Evolutionary conservation across 768 basidiomycete species (phyloP).

Genomic region (Leccinum fibrillosum): DNA sequence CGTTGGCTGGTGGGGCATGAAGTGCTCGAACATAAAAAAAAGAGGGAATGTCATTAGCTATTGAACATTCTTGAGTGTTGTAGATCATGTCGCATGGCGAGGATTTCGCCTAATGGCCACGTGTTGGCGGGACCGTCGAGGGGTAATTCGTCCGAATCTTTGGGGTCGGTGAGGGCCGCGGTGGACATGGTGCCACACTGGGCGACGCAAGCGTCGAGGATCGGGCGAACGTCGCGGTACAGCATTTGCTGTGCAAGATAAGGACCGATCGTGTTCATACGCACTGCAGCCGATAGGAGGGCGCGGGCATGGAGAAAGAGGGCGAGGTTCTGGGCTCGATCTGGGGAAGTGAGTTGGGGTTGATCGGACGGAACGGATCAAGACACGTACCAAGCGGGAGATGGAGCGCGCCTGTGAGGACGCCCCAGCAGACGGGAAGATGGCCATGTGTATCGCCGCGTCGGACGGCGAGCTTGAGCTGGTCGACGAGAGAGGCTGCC

Average conservation of each 20-base stretch:
- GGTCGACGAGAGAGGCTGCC: slow-evolving; percentile 48
- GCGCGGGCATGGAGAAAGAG: slow-evolving; percentile 92
- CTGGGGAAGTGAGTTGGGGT: slow-evolving; percentile 38
- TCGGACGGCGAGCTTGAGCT: slow-evolving; percentile 66
- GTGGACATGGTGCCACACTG: slow-evolving; percentile 50
- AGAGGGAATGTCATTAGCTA: slow-evolving; percentile 39
- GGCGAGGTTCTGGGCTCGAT: slow-evolving; percentile 80
- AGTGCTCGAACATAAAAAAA: neutral
- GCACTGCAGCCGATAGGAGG: slow-evolving; percentile 86
- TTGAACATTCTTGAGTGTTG: slow-evolving; percentile 98
- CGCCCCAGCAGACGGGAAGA: slow-evolving; percentile 88
- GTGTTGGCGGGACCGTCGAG: slow-evolving; percentile 75
- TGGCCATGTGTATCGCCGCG: slow-evolving; percentile 71
- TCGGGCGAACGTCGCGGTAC: slow-evolving; percentile 62
- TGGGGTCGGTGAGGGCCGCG: slow-evolving; percentile 32
- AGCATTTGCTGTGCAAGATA: slow-evolving; percentile 90
- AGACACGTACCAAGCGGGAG: slow-evolving; percentile 57
- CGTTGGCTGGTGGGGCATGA: slow-evolving; percentile 51
- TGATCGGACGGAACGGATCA: neutral
- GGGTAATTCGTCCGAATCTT: slow-evolving; percentile 17
- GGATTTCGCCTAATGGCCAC: slow-evolving; percentile 95
- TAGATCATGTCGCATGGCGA: slow-evolving; percentile 86
- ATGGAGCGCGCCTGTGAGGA: slow-evolving; percentile 74
- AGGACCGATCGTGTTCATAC: slow-evolving; percentile 89
- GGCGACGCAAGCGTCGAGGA: slow-evolving; percentile 55